These are phyloP conservation scores for Ceratocystiopsis sp. DNA, from an alignment of 2,329 filamentous ascomycete genomes.

Conservation along the genomic window DNA sequence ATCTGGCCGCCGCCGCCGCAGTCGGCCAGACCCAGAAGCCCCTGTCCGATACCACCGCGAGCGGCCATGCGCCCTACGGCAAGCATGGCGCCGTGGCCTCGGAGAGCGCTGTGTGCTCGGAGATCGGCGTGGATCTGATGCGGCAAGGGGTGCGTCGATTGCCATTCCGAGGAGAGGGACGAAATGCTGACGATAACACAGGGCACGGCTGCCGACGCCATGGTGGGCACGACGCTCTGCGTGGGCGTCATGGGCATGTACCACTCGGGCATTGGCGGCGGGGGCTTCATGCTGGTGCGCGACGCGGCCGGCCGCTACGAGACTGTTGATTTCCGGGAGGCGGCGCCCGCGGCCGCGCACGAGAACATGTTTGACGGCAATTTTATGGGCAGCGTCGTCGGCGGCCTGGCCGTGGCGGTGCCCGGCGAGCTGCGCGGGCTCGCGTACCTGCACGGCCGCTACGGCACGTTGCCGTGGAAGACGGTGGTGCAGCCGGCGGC, in stretches of 20 bases:
- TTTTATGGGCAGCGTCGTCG: constrained; percentile 45
- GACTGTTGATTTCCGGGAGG: constrained; percentile 78
- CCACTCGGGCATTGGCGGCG: constrained; percentile 71
- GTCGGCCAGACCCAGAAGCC: constrained; percentile 3
- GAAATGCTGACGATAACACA: too few relatives aligned
- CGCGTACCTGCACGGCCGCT: constrained; percentile 57
- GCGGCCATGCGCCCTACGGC: neutral
- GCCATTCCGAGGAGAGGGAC: neutral
- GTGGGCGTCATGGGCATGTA: constrained; percentile 63
- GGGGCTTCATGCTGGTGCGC: constrained; percentile 76
- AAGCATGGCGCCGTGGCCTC: constrained; percentile 48
- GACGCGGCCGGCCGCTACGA: constrained; percentile 60
- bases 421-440: constrained; percentile 65
- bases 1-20: neutral
- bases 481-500: constrained; percentile 59
- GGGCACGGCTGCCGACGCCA: constrained; percentile 62
- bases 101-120: constrained; percentile 51
- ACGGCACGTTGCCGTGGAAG: constrained; percentile 54
- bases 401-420: constrained; percentile 56
- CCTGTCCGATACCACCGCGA: neutral
- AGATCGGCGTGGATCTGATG: constrained; percentile 48
- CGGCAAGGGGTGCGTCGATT: constrained; percentile 23
- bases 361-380: constrained; percentile 76
- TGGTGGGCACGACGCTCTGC: constrained; percentile 59
- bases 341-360: constrained; percentile 64